Base-by-base conservation (phyloP, 2,329 filamentous ascomycete species). In the Nemania diffusa region DNA sequence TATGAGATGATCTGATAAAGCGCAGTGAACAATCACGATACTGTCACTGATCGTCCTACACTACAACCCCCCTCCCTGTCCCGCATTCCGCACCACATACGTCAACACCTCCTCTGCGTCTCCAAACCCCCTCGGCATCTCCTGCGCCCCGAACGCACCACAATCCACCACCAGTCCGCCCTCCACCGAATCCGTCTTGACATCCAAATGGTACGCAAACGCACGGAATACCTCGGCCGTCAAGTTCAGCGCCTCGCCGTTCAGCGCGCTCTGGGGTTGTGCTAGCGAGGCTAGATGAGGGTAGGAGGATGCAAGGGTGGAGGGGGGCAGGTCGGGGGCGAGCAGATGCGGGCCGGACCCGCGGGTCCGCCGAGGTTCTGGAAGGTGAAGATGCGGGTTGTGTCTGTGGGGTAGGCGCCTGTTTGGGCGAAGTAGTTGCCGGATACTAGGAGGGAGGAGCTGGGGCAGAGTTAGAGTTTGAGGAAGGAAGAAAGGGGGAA, bases 371-470 rank as follows among this genome's bases (percentile, higher is more conserved):
- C 71, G 51, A 71, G 71, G 29, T 71, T 56, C n/a, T 51, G 57
- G 42, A 72, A 72, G 0, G 71, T 68, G 46, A 71, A 70, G 55
- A 72, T 40, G 1, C 71, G 67, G 0, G 65, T 71, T 8, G 56
- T 20, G 55, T 72, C 71, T 15, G 59, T n/a, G 3, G 67, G 57
- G 50, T 71, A 62, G 0, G 50, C 13, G 5, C 71, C 71, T 0
- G 64, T 70, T 24, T 71, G 69, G 40, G 51, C 56, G 53, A 71
- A 71, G 29, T 69, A 71, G 44, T 72, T 72, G 9, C 68, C 71
- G 11, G 71, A 64, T n/a, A 69, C 69, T 2, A 72, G 61, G 24
- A 71, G 67, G 1, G 71, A 72, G 5, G 71, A 72, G 44, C 70
- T 72, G 8, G 17, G 24, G 40, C 17, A 53, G 20, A 44, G 4